Conservation (phyloP, 2,329 filamentous ascomycete species). For the Trichoderma atrobrunneum region DNA sequence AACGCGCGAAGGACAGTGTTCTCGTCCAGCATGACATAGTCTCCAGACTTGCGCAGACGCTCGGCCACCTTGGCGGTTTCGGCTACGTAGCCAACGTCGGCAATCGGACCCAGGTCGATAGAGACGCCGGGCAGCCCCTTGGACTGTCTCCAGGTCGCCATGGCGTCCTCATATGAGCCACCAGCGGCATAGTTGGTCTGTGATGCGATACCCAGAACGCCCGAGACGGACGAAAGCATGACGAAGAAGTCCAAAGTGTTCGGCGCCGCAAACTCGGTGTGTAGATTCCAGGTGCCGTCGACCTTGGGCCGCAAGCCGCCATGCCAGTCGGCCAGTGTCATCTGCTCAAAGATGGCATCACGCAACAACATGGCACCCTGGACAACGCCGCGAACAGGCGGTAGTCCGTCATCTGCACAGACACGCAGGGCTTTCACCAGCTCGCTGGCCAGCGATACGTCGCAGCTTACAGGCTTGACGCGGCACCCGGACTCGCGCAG, state of each 20-base stretch:
- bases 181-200: slow-evolving; percentile 19
- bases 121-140: neutral
- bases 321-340: neutral
- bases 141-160: slow-evolving; percentile 15
- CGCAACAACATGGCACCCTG: neutral
- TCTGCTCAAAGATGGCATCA: neutral
- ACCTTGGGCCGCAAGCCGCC: neutral
- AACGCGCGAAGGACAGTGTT: neutral
- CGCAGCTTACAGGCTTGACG: neutral
- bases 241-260: slow-evolving; percentile 17
- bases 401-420: neutral
- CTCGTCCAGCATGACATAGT: neutral
- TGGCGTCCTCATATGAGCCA: slow-evolving; percentile 16
- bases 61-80: neutral
- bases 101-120: neutral
- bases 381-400: neutral
- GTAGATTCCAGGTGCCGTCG: slow-evolving; percentile 6
- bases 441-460: neutral
- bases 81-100: neutral
- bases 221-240: slow-evolving; percentile 10
- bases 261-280: neutral
- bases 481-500: neutral
- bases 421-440: neutral
- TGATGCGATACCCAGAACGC: neutral
- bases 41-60: neutral